A percentile compares a stretch with the other conserved stretches of the same genome.
These are phyloP conservation scores for Pyronema omphalodes DNA, from an alignment of 495 filamentous ascomycete species.

Conservation along the genomic window DNA sequence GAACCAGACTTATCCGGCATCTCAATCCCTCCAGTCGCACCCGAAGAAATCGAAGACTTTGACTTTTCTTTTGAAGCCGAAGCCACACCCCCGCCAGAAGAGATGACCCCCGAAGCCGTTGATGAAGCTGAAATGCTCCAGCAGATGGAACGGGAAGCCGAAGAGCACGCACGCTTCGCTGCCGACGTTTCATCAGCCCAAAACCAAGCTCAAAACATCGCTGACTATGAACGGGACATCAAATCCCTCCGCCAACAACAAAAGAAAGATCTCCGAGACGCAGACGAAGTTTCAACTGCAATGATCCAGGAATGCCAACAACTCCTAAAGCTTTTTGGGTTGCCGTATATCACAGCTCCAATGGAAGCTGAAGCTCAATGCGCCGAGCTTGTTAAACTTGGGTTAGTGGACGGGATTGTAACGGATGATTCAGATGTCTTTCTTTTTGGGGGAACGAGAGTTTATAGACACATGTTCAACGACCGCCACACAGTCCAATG, in stretches of 20 bases:
- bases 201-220: constrained; percentile 36
- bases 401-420: constrained; percentile 92
- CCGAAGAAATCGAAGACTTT: constrained; percentile 14
- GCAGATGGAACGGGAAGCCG: constrained; percentile 69
- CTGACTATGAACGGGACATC: constrained; percentile 72
- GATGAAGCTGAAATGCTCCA: constrained; percentile 43
- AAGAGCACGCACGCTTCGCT: constrained; percentile 85
- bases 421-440: constrained; percentile 97
- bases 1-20: neutral
- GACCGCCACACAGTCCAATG: constrained; percentile 93
- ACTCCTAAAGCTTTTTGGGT: constrained; percentile 69
- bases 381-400: constrained; percentile 67
- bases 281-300: constrained; percentile 81
- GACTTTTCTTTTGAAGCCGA: constrained; percentile 24
- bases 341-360: constrained; percentile 90
- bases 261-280: constrained; percentile 85
- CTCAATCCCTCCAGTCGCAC: constrained; percentile 16
- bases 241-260: constrained; percentile 77
- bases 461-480: constrained; percentile 99
- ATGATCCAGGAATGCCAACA: constrained; percentile 95
- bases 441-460: constrained; percentile 82
- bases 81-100: constrained; percentile 14
- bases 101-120: constrained; percentile 9
- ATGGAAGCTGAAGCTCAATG: constrained; percentile 99
- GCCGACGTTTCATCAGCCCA: constrained; percentile 18